Evolutionary conservation across 148 eudicot species (phyloP).

Genomic region (Beta vulgaris): DNA sequence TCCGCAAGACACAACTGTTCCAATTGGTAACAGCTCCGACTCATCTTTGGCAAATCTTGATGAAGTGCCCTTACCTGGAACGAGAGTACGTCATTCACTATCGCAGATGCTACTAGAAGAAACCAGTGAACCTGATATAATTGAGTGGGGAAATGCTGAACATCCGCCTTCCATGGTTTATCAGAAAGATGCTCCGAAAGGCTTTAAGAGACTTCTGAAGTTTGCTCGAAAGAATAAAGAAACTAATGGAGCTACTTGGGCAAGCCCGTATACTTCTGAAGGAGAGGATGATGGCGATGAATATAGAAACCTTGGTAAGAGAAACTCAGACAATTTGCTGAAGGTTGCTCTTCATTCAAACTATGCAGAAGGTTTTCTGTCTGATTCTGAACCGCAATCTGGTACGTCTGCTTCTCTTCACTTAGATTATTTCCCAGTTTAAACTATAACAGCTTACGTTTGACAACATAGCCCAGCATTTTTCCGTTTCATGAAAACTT

Average conservation of each 20-base stretch:
- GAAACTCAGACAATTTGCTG: constrained; percentile 54
- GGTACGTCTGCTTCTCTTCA: constrained; percentile 39
- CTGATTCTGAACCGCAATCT: constrained; percentile 43
- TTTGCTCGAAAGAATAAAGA: constrained; percentile 85
- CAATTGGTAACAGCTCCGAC: constrained; percentile 29
- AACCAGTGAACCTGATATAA: constrained; percentile 66
- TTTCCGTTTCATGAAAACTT: background rate
- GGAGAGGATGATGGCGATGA: constrained; percentile 88
- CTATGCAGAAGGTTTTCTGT: constrained; percentile 47
- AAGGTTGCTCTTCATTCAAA: constrained; percentile 67
- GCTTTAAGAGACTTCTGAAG: constrained; percentile 86
- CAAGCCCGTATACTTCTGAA: constrained; percentile 79
- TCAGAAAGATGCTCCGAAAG: constrained; percentile 97
- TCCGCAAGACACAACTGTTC: constrained; percentile 42
- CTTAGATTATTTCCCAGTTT: no score
- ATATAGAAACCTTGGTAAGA: constrained; percentile 48
- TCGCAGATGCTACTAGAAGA: constrained; percentile 96
- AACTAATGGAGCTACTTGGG: constrained; percentile 60
- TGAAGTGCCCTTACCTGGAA: constrained; percentile 42
- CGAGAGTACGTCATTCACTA: constrained; percentile 80
- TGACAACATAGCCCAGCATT: background rate
- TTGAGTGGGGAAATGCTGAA: constrained; percentile 96
- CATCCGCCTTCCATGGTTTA: constrained; percentile 76
- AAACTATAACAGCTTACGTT: background rate
- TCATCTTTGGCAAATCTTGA: constrained; percentile 37